Percentiles rank a stretch among this genome's conserved stretches.
Conservation (phyloP, 1,139 yeast genomes). For the Geotrichum macrosporum region DNA sequence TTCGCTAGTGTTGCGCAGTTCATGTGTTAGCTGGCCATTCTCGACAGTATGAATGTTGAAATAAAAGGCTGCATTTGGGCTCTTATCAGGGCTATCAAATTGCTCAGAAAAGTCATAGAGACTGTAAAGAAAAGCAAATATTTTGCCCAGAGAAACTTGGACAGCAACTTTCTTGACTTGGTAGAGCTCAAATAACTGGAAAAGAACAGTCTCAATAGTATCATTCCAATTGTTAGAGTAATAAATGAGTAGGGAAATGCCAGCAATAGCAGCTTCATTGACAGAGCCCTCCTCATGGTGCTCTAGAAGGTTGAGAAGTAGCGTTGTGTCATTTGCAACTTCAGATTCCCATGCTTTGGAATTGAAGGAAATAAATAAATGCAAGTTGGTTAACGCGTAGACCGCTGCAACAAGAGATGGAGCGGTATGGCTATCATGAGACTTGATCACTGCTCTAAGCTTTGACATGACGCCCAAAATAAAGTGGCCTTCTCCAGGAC, state of each 20-base stretch:
- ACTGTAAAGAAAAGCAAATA: constrained; percentile 1
- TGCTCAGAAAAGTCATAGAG: constrained; percentile 8
- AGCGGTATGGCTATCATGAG: background rate
- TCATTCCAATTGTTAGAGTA: constrained; percentile 6
- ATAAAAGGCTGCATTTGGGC: background rate
- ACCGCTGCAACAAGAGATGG: background rate
- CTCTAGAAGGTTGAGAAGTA: background rate
- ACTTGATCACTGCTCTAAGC: background rate
- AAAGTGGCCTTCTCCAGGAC: too few relatives aligned
- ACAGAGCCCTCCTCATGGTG: background rate
- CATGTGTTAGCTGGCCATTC: background rate
- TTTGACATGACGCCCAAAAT: too few relatives aligned
- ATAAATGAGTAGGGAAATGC: background rate
- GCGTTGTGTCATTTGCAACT: background rate
- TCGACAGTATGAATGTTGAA: constrained; percentile 1
- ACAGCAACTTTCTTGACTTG: background rate
- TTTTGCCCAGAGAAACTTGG: background rate
- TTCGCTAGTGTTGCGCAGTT: background rate
- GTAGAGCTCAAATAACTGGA: constrained; percentile 1
- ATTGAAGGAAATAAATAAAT: background rate
- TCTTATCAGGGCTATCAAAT: background rate
- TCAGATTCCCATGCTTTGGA: background rate
- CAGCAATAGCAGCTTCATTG: background rate
- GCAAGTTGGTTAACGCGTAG: background rate
- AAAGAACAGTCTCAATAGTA: background rate